phyloP scores from a whole-genome alignment of 768 basidiomycete species.

The Trametes cingulata region DNA sequence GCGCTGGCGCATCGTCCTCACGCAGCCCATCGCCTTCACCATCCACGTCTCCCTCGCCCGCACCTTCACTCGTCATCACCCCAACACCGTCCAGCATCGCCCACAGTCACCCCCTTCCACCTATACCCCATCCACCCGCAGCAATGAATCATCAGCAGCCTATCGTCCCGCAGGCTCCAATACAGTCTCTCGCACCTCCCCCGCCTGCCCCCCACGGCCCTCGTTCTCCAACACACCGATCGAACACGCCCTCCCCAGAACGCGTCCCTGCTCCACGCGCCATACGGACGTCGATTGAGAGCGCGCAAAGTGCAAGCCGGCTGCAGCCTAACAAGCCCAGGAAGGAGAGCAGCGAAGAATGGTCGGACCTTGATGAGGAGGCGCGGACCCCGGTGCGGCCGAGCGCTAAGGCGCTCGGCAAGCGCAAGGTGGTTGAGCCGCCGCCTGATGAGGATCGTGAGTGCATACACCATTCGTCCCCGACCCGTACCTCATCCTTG shows the following conservation, averaged over 20 bases:
- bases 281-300: slow-evolving; percentile 5
- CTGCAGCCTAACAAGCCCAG: slow-evolving; percentile 24
- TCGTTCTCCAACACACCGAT: slow-evolving; percentile 59
- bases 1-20: slow-evolving; percentile 43
- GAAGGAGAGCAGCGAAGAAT: slow-evolving; percentile 28
- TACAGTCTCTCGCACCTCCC: slow-evolving; percentile 58
- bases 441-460: slow-evolving; percentile 53
- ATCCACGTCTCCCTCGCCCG: slow-evolving; percentile 43
- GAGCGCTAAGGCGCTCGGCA: slow-evolving; percentile 88
- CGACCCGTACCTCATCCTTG: background rate
- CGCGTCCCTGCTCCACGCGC: slow-evolving; percentile 29
- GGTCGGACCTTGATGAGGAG: slow-evolving; percentile 19
- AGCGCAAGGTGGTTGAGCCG: slow-evolving; percentile 62
- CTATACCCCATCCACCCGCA: slow-evolving; percentile 31
- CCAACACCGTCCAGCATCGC: slow-evolving; percentile 25
- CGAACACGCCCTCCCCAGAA: slow-evolving; percentile 74
- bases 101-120: slow-evolving; percentile 41
- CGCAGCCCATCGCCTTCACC: slow-evolving; percentile 47
- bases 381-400: slow-evolving; percentile 52
- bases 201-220: slow-evolving; percentile 72
- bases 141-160: slow-evolving; percentile 26
- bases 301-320: background rate
- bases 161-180: slow-evolving; percentile 23
- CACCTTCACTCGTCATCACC: slow-evolving; percentile 32
- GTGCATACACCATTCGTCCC: too few species aligned